These are phyloP conservation scores for Albophoma yamanashiensis DNA, from an alignment of 2,329 filamentous ascomycete genomes.

Conservation along the genomic window DNA sequence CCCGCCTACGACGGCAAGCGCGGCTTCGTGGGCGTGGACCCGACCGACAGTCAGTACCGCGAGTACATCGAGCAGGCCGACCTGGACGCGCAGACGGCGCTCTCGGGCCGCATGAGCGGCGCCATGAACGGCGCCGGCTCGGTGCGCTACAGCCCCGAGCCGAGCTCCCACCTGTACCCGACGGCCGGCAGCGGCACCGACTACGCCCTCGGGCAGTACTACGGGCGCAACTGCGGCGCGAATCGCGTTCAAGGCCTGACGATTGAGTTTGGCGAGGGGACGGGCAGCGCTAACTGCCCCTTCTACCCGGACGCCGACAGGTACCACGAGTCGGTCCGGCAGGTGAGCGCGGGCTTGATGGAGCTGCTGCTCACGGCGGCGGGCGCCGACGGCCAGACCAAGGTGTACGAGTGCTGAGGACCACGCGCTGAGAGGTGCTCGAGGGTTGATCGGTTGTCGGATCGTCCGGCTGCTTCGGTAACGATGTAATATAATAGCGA, in stretches of 20 bases:
- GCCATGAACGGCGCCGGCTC: conserved; percentile 29
- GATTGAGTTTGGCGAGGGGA: conserved; percentile 32
- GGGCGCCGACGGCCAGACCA: conserved; percentile 4
- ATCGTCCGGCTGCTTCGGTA: neutral
- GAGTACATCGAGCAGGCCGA: conserved; percentile 33
- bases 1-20: conserved; percentile 37
- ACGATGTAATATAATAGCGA: neutral
- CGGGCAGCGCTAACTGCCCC: conserved; percentile 14
- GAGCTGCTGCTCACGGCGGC: conserved; percentile 27
- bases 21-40: conserved; percentile 30
- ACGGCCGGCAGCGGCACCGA: conserved; percentile 35
- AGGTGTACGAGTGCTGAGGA: neutral
- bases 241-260: conserved; percentile 31
- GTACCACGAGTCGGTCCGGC: conserved; percentile 32
- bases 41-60: conserved; percentile 23
- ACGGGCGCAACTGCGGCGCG: conserved; percentile 18
- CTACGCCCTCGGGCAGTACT: conserved; percentile 34
- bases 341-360: conserved; percentile 36
- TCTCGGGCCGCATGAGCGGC: conserved; percentile 21
- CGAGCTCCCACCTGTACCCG: conserved; percentile 31
- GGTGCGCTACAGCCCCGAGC: conserved; percentile 24
- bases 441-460: neutral
- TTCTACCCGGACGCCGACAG: conserved; percentile 34
- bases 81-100: conserved; percentile 17
- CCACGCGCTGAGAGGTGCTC: neutral